Evolutionary conservation across 768 basidiomycete species (phyloP), one percentile per base, ranked within the genome.

Genomic region (Tricholoma hemisulphureum): DNA sequence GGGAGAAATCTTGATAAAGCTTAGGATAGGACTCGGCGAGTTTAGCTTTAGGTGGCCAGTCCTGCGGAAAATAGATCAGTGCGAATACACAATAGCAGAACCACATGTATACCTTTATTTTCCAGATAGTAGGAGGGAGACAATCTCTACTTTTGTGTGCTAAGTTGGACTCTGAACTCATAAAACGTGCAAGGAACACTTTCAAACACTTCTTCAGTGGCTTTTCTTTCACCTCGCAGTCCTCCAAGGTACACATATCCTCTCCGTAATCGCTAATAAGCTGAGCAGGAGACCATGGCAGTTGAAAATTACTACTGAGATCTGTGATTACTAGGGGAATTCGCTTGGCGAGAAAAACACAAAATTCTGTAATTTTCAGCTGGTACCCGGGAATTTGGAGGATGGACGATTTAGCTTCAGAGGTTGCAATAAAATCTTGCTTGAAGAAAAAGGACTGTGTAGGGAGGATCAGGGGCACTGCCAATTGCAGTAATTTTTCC

Each of bases 31-130:
- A 81, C 2, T 80, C 76, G 67, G 86, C 86, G 76, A 98, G 95
- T 61, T 95, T 93, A 0, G 84, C 80, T 6, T 88, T 85, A 0
- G 90, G 83, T 2, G 95, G 95, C 94, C 95, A 98, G 73, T 98
- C 95, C 88, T 94, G 26, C 9, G 16, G 20, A 50, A 50, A 43
- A n/a, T 5, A 6, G 16, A 3, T 50, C 31, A 29, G 16, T n/a
- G 18, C 49, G 11, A 7, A 26, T 28, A n/a, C 26, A 50, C 24
- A n/a, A 4, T 29, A n/a, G n/a, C 46, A 24, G 28, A 49, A 4
- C 29, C 20, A 50, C 46, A n/a, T n/a, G n/a, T n/a, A n/a, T 13
- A 26, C 46, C 28, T 49, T 49, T 49, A 29, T 49, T 24, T 11
- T 24, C 46, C 46, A 49, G 6, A 49, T 6, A 23, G 46, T 21